Evolutionary conservation across 805 yeast genomes (phyloP), one percentile per base, ranked within the genome.

Genomic region (Dipodascus albidus): DNA sequence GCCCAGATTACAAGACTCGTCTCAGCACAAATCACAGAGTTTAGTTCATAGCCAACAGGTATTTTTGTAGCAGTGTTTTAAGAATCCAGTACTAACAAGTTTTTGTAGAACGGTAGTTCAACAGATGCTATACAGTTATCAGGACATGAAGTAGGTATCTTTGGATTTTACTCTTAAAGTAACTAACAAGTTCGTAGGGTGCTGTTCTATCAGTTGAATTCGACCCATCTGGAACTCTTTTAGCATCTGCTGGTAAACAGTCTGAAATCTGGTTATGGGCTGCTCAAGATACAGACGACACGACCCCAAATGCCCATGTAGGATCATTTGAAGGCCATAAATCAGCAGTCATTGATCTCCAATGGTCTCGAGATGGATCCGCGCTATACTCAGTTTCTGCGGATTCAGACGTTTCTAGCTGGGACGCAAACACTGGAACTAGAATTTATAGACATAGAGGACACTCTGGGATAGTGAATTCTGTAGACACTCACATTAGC

Each of bases 221-320:
- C 67, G 79, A 72, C 61, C 66, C 62, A 2, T 66, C 70, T n/a
- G 90, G 88, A 0, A 62, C 69, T 3, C 57, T 66, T 4, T 65
- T 83, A 19, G 90, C 84, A 0, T 74, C 88, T 2, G 3, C 85
- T 89, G 1, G 57, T 71, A 17, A 91, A 85, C 50, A 54, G 50
- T 33, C 27, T 57, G n/a, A 50, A 59, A 41, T 67, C 49, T 47
- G 31, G 31, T 27, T 47, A 11, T 22, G 49, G 38, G 19, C 51
- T 50, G 55, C 23, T 14, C 27, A 15, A 23, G 23, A 23, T 23
- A 3, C 52, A 62, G 69, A 60, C 35, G 55, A 60, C 52, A 59
- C 54, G 9, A 27, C 33, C 33, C 33, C 33, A 27, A 27, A 6
- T 6, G 11, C 33, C 11, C 80, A 79, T 60, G 72, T 65, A 55